Base-by-base conservation (phyloP, 192 early-diverging fungal species). In the Rhizophagus prolifer region DNA sequence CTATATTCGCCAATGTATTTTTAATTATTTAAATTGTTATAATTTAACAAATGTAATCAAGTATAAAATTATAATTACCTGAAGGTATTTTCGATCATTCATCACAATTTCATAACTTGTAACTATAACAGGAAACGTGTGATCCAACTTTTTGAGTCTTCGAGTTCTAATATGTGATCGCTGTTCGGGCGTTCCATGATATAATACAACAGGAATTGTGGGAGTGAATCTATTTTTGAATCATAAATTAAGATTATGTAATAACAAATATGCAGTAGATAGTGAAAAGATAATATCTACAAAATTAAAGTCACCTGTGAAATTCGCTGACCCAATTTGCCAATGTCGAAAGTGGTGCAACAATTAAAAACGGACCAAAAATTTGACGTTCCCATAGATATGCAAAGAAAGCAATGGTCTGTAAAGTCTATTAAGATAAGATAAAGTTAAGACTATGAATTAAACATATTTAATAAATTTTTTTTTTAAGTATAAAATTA, bases 271-370 rank as follows among this genome's bases (percentile, higher is more conserved):
- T 38, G 10, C 38, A 67, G 9, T 62, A 26, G 26, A 30, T 14
- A 63, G 10, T 9, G 21, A 26, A 9, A 28, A 30, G 12, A 26
- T 28, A 63, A 23, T 9, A 67, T 38, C 36, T 38, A 38, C 36
- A 38, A 38, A 38, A 38, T 38, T 38, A 31, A 4, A 38, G 9
- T 23, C 82, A 93, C 86, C 93, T 82, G 62, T 92, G 87, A 77
- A 99, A 91, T 82, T 99, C 97, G 23, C 88, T 88, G 10, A 91
- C 91, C 97, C 97, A 99, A 82, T 98, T 97, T 28, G 89, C 86
- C 28, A 99, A 86, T 4, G 95, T 96, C 14, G 93, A 95, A 41
- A 97, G 83, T 26, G 97, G 97, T 9, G 93, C 90, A 0, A 96
- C 93, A 36, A 99, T 87, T 21, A 99, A 83, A 78, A 93, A 96